Evolutionary conservation across 148 eudicot species (phyloP).

Genomic region (Cornus controversa): DNA sequence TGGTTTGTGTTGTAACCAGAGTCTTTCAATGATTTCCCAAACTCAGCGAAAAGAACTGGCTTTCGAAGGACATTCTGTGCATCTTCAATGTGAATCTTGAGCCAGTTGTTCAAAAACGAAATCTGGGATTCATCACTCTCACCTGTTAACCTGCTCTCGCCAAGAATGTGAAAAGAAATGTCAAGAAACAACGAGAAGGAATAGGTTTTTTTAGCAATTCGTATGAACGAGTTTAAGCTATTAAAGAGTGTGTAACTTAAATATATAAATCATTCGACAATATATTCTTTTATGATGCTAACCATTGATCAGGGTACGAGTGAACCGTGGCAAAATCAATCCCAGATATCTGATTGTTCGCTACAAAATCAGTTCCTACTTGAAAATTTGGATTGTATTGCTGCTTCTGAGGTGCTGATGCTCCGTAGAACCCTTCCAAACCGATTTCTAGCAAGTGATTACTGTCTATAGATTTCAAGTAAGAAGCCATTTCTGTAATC

Average conservation of each 20-base stretch:
- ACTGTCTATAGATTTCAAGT: slow-evolving; percentile 60
- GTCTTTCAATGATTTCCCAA: slow-evolving; percentile 57
- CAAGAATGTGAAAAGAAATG: background rate
- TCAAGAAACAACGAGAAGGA: background rate
- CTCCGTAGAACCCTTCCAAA: slow-evolving; percentile 71
- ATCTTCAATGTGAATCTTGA: too few species aligned
- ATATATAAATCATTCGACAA: too few species aligned
- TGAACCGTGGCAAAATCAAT: slow-evolving; percentile 76
- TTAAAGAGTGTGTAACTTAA: too few species aligned
- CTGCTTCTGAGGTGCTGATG: slow-evolving; percentile 34
- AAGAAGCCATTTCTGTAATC: slow-evolving; percentile 65
- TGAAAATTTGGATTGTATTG: slow-evolving; percentile 33
- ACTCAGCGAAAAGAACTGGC: slow-evolving; percentile 62
- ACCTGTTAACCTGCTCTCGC: slow-evolving; percentile 37
- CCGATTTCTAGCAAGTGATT: slow-evolving; percentile 63
- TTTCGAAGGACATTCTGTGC: slow-evolving; percentile 45
- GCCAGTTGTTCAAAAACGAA: too few species aligned
- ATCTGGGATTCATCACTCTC: slow-evolving; percentile 16
- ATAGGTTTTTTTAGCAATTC: background rate
- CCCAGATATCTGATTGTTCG: slow-evolving; percentile 47
- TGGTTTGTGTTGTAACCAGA: slow-evolving; percentile 27
- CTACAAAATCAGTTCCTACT: slow-evolving; percentile 65
- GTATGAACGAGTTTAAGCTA: too few species aligned
- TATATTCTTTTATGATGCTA: background rate
- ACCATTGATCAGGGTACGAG: slow-evolving; percentile 71